These are phyloP conservation scores for Cynara cardunculus DNA, from an alignment of 129 eudicot species.

Conservation along the genomic window DNA sequence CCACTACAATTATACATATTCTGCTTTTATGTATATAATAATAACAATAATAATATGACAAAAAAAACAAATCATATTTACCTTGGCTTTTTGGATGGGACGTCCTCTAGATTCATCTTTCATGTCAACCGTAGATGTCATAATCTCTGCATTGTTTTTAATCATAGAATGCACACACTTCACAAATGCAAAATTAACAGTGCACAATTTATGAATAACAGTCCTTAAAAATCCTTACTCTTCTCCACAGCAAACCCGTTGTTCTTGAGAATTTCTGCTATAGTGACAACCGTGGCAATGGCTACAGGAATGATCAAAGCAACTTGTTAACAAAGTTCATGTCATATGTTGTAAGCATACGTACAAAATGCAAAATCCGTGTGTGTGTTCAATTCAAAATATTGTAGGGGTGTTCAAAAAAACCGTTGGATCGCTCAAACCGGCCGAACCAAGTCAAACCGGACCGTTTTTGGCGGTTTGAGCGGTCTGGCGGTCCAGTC, in stretches of 20 bases:
- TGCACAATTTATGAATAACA: not conserved
- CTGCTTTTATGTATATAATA: no score
- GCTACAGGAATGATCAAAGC: constrained; percentile 47
- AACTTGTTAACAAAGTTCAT: not conserved
- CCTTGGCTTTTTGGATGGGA: constrained; percentile 69
- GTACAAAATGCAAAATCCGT: not conserved
- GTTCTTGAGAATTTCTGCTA: constrained; percentile 85
- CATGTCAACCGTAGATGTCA: constrained; percentile 77
- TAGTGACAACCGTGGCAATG: constrained; percentile 75
- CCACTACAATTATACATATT: not conserved
- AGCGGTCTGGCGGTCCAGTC: no score
- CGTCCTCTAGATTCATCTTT: constrained; percentile 81
- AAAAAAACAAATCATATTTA: not conserved
- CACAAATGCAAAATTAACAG: not conserved
- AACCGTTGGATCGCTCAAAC: no score
- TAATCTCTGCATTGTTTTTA: constrained; percentile 52
- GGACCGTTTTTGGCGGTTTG: no score
- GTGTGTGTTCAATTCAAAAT: no score
- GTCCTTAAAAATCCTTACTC: constrained; percentile 43
- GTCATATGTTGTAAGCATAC: not conserved
- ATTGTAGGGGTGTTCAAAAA: no score
- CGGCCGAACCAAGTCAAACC: no score
- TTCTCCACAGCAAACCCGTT: constrained; percentile 80
- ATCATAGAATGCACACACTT: not conserved
- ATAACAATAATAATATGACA: no score